Percentiles rank a stretch among this genome's conserved stretches.
These are phyloP conservation scores for Cryptococcus sp. DNA, from an alignment of 1,284 basidiomycete genomes.

Conservation along the genomic window DNA sequence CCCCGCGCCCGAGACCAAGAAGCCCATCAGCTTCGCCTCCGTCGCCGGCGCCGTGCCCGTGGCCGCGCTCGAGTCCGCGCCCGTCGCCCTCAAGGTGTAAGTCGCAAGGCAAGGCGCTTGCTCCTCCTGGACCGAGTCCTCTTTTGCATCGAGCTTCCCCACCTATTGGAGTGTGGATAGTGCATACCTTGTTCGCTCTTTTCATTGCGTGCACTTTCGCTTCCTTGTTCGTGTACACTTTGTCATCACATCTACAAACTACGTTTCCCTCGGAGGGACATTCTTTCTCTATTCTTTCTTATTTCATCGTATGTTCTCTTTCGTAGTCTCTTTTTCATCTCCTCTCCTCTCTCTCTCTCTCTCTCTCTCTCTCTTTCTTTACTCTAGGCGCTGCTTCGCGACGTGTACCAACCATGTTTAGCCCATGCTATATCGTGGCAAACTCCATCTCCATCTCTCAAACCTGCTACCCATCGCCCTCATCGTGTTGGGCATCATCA, in stretches of 20 bases:
- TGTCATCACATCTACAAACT: constrained; percentile 3
- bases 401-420: too few species aligned
- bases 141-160: not conserved
- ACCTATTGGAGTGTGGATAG: too few species aligned
- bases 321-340: not conserved
- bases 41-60: constrained; percentile 26
- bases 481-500: too few species aligned
- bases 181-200: not conserved
- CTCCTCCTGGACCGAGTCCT: not conserved
- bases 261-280: constrained; percentile 10
- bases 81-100: constrained; percentile 45
- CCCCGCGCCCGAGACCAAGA: constrained; percentile 17
- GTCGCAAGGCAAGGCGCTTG: too few species aligned
- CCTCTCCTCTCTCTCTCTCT: not conserved
- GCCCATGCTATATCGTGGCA: too few species aligned
- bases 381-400: not conserved
- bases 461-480: too few species aligned
- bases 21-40: constrained; percentile 41
- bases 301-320: constrained; percentile 1
- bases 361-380: not conserved
- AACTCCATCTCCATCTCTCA: too few species aligned
- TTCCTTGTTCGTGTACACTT: not conserved
- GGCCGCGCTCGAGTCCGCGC: constrained; percentile 19
- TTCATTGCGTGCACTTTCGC: not conserved
- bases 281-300: constrained; percentile 1